Base-by-base conservation (phyloP, 129 eudicot species). In the Helichrysum umbraculigerum region DNA sequence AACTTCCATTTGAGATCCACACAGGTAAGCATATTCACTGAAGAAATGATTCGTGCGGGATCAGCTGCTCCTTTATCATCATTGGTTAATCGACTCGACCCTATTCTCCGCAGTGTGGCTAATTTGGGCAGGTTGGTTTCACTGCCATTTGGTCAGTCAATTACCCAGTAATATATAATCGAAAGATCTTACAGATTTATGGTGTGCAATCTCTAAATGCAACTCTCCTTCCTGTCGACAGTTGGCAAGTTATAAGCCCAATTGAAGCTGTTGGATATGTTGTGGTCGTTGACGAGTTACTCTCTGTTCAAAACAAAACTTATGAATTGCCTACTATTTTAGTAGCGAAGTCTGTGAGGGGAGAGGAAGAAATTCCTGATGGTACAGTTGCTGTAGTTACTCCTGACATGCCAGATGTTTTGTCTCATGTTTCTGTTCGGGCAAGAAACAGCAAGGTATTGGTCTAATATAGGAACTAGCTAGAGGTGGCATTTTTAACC, bases 321-420 rank as follows among this genome's bases (percentile, higher is more conserved):
- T 85, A 85, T 42, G 77, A 69, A 30, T 72, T 35, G 17, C 86
- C 86, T 37, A 82, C 89, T 20, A 75, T 85, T 75, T 82, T 85
- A 67, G 71, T 86, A 59, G 83, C 89, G 51, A 86, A 82, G 47
- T 76, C 83, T 30, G 85, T 86, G 34, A 76, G 78, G 29, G 89
- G 89, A 79, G 89, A 86, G 72, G 89, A 86, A 69, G 89, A 86
- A 79, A 86, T 86, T 47, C 89, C 89, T 52, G 89, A 86, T 68
- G 89, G 89, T 47, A 72, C 87, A 60, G 86, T 86, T 82, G 89
- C 86, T 39, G 89, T 86, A 34, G 57, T 86, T 41, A 86, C 89
- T 71, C 85, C 89, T 70, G 89, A 83, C 63, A 82, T 82, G 82
- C 87, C 89, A 70, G 86, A 86, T 86, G 89, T 86, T 25, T 82